Conservation (phyloP, 768 basidiomycete genomes). For the Rhizopogon rudus region DNA sequence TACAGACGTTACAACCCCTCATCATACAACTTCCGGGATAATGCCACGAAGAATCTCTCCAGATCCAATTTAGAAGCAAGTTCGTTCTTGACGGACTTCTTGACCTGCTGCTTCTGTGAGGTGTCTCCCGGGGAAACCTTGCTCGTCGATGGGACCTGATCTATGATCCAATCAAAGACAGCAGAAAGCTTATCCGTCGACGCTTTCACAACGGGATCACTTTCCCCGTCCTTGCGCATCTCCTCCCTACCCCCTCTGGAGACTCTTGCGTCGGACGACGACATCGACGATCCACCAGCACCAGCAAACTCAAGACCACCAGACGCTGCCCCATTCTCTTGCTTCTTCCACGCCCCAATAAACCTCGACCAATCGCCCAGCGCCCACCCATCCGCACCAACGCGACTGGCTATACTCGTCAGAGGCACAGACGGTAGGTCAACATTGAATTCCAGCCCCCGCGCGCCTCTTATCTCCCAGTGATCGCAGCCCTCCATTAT, state of each 20-base stretch:
- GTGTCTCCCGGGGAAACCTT: slow-evolving; percentile 11
- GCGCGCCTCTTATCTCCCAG: slow-evolving; percentile 90
- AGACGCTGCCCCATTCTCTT: slow-evolving; percentile 36
- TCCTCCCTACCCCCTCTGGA: slow-evolving; percentile 11
- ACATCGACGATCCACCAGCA: slow-evolving; percentile 5
- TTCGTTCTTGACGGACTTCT: slow-evolving; percentile 38
- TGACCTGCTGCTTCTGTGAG: slow-evolving; percentile 16
- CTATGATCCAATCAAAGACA: slow-evolving; percentile 77
- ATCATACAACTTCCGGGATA: slow-evolving; percentile 87
- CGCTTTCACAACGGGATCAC: slow-evolving; percentile 55
- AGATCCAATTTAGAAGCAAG: slow-evolving; percentile 67
- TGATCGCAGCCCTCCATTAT: slow-evolving; percentile 89
- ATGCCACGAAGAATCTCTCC: slow-evolving; percentile 85
- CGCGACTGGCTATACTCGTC: slow-evolving; percentile 28
- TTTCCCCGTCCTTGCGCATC: slow-evolving; percentile 25
- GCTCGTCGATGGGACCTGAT: slow-evolving; percentile 48
- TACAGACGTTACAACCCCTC: slow-evolving; percentile 62
- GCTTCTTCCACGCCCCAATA: slow-evolving; percentile 55
- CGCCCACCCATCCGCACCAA: slow-evolving; percentile 41
- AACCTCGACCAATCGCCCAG: slow-evolving; percentile 58
- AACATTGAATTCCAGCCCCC: slow-evolving; percentile 67
- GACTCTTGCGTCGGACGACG: slow-evolving; percentile 4
- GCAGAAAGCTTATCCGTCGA: slow-evolving; percentile 70
- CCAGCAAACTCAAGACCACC: slow-evolving; percentile 28
- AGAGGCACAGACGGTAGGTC: slow-evolving; percentile 51